These are phyloP conservation scores for Paecilomyces fulvus DNA, from an alignment of 2,329 filamentous ascomycete genomes.

Conservation along the genomic window DNA sequence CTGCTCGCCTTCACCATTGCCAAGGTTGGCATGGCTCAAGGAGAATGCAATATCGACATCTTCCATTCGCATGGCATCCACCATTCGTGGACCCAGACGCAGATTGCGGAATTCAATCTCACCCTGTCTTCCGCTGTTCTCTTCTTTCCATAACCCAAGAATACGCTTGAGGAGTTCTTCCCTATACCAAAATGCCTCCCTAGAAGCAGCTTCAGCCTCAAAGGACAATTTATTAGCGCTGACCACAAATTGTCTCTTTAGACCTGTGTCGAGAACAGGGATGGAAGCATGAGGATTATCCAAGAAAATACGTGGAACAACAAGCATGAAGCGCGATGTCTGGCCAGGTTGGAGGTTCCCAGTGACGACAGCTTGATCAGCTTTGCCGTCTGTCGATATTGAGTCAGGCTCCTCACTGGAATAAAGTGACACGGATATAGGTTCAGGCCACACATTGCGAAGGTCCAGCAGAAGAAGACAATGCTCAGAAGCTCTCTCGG, in stretches of 20 bases:
- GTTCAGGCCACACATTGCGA: slow-evolving; percentile 81
- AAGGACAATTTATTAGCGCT: slow-evolving; percentile 70
- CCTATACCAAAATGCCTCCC: slow-evolving; percentile 88
- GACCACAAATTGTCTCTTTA: slow-evolving; percentile 88
- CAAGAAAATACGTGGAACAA: slow-evolving; percentile 66
- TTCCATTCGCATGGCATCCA: slow-evolving; percentile 72
- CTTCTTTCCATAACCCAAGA: slow-evolving; percentile 62
- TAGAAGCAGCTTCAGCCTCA: slow-evolving; percentile 65
- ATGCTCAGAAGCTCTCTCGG: slow-evolving; percentile 48
- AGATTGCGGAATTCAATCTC: slow-evolving; percentile 69
- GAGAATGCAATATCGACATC: slow-evolving; percentile 60
- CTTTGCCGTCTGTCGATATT: slow-evolving; percentile 3
- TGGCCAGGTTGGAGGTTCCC: slow-evolving; percentile 49
- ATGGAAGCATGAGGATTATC: slow-evolving; percentile 70
- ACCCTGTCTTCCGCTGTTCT: slow-evolving; percentile 52
- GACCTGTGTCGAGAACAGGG: slow-evolving; percentile 68
- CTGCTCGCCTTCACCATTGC: slow-evolving; percentile 7
- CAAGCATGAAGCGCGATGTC: slow-evolving; percentile 66
- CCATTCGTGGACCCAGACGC: slow-evolving; percentile 66
- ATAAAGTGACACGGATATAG: slow-evolving; percentile 58
- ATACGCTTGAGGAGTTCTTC: slow-evolving; percentile 68
- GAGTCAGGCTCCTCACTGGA: slow-evolving; percentile 25
- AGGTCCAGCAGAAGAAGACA: slow-evolving; percentile 77
- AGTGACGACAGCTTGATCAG: slow-evolving; percentile 23
- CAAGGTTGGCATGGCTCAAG: slow-evolving; percentile 22